A percentile compares a stretch with the other conserved stretches of the same genome.
Evolutionary conservation across 1,284 basidiomycete species (phyloP).

Genomic region (Tetrapyrgos nigripes): DNA sequence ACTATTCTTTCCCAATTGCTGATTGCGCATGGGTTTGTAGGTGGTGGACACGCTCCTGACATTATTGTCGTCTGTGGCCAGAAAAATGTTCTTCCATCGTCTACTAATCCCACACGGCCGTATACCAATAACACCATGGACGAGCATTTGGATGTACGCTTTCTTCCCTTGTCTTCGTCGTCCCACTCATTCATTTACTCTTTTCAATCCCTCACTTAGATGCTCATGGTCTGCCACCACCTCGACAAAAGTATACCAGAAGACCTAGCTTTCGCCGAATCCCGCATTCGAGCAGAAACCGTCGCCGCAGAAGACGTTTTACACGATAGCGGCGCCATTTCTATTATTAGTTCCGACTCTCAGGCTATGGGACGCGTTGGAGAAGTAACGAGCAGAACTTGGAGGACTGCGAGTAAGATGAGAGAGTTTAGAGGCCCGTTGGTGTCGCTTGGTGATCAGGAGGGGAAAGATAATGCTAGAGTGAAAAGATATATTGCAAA

Average conservation of each 20-base stretch:
- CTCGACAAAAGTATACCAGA: slow-evolving; percentile 90
- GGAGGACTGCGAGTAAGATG: slow-evolving; percentile 98
- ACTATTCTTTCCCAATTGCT: background rate
- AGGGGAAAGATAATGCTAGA: slow-evolving; percentile 86
- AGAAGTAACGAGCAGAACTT: slow-evolving; percentile 92
- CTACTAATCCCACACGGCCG: slow-evolving; percentile 97
- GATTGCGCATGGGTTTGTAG: background rate
- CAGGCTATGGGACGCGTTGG: slow-evolving; percentile 99
- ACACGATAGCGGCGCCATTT: slow-evolving; percentile 94
- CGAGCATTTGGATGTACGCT: slow-evolving; percentile 92
- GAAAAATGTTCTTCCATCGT: slow-evolving; percentile 93
- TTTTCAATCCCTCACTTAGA: slow-evolving; percentile 58
- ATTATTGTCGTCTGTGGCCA: slow-evolving; percentile 96
- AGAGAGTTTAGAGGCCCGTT: slow-evolving; percentile 80
- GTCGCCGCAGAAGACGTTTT: slow-evolving; percentile 98
- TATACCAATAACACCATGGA: slow-evolving; percentile 94
- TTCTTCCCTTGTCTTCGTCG: background rate
- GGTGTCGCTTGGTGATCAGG: slow-evolving; percentile 62
- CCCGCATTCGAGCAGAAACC: slow-evolving; percentile 95
- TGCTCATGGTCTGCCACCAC: slow-evolving; percentile 98
- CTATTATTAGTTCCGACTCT: slow-evolving; percentile 95
- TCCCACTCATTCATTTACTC: background rate
- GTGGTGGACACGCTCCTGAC: slow-evolving; percentile 97
- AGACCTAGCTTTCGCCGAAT: slow-evolving; percentile 97
- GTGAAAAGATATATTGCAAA: slow-evolving; percentile 97